These are phyloP conservation scores for Phytopythium delawarense DNA, from an alignment of 352 stramenopile genomes.

Conservation along the genomic window DNA sequence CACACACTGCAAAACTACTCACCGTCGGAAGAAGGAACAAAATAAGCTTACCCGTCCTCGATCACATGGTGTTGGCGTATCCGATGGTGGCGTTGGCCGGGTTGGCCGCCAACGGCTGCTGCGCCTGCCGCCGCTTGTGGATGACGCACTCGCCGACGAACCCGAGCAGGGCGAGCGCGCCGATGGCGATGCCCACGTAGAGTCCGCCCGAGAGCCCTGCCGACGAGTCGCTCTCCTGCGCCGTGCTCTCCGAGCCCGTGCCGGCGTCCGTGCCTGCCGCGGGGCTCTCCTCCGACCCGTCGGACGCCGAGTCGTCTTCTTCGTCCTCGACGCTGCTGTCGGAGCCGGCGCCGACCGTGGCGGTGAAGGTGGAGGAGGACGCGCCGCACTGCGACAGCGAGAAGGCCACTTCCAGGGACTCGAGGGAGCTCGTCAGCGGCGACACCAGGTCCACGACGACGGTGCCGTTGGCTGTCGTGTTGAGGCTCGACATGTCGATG, in stretches of 20 bases:
- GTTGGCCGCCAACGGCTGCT: background rate
- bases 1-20: slow-evolving; percentile 9
- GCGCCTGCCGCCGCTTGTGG: slow-evolving; percentile 60
- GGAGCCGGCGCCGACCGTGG: slow-evolving; percentile 6
- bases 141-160: slow-evolving; percentile 71
- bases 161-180: slow-evolving; percentile 46
- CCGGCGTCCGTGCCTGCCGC: slow-evolving; percentile 13
- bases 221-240: slow-evolving; percentile 35
- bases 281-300: slow-evolving; percentile 7
- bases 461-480: slow-evolving; percentile 37
- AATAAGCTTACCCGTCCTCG: slow-evolving; percentile 1
- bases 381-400: slow-evolving; percentile 53
- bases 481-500: slow-evolving; percentile 28
- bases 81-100: background rate
- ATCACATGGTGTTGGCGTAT: slow-evolving; percentile 9
- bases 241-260: slow-evolving; percentile 1
- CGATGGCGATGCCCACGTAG: slow-evolving; percentile 69
- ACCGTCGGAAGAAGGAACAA: background rate
- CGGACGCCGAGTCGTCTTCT: slow-evolving; percentile 13
- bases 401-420: slow-evolving; percentile 26
- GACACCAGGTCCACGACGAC: slow-evolving; percentile 34
- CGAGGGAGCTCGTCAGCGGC: slow-evolving; percentile 24
- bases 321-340: slow-evolving; percentile 12
- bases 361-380: slow-evolving; percentile 15
- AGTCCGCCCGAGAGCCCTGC: slow-evolving; percentile 68